Conservation (phyloP, 768 basidiomycete species). For the Sarcodon aspratus region DNA sequence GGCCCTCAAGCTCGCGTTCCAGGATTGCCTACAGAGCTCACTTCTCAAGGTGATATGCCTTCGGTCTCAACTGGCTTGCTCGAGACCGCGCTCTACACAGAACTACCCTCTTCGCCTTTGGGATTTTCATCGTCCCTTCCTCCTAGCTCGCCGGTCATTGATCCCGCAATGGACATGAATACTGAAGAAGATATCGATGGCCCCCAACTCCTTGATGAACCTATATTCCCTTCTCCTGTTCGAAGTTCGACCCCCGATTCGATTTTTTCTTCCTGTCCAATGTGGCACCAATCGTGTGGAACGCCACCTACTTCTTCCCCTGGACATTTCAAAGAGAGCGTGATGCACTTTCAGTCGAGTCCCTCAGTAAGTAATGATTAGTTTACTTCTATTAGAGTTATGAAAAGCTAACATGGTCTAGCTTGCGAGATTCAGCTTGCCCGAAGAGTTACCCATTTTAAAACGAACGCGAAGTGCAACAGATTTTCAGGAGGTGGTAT, state of each 20-base stretch:
- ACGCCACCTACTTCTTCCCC: not conserved
- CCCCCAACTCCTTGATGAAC: not conserved
- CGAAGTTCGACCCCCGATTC: slow-evolving; percentile 24
- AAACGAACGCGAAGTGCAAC: not conserved
- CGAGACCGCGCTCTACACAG: no score
- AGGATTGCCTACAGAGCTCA: no score
- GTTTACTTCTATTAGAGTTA: no score
- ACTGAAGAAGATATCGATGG: not conserved
- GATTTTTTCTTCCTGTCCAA: slow-evolving; percentile 32
- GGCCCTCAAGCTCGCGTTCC: no score
- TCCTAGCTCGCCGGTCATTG: slow-evolving; percentile 24
- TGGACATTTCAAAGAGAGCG: not conserved
- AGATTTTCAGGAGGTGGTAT: not conserved
- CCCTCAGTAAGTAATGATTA: not conserved
- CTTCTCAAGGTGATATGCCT: no score
- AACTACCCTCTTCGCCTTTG: no score
- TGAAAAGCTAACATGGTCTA: no score
- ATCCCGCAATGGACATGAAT: not conserved
- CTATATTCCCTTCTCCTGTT: not conserved
- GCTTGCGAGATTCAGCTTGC: not conserved
- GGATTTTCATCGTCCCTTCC: slow-evolving; percentile 12
- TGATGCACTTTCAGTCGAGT: not conserved
- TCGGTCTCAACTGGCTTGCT: no score
- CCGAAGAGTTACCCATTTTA: not conserved
- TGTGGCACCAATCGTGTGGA: slow-evolving; percentile 13